Base-by-base conservation (phyloP, 129 eudicot species). In the Apium graveolens region DNA sequence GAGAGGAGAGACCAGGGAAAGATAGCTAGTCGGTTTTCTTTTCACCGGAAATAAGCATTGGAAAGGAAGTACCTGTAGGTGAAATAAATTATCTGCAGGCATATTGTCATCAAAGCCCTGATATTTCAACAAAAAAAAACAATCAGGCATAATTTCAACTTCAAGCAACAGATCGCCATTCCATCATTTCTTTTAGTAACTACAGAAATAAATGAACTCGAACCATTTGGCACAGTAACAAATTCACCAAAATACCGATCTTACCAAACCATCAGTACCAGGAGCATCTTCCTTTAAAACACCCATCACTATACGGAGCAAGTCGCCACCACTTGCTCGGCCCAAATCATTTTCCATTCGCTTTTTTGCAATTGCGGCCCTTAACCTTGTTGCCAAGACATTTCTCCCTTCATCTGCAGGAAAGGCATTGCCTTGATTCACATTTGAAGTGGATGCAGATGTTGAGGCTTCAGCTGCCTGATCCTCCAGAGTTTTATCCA, bases 301-400 rank as follows among this genome's bases (percentile, higher is more conserved):
- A 65, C 92, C 96, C 91, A 91, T 90, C 94, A 95, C 86, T 34
- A 95, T 70, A 76, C 92, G 91, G 83, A 91, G 88, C 78, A 95
- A 76, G 79, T 95, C 96, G 16, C 96, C 99, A 39, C 97, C 92
- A 80, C 85, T 86, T 65, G 89, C 76, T 84, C 85, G 92, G 55
- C 92, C 89, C 32, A 89, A 76, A 76, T 87, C 99, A 83, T 83
- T 89, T 81, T 93, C 98, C 97, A 85, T 89, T 80, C 91, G 93
- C 79, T 95, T 95, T 80, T 88, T 88, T 83, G 97, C 99, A 86
- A 95, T 92, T 76, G 99, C 88, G 42, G 93, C 99, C 82, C 99
- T 86, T 80, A 95, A 89, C 78, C 83, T 91, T 79, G 92, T 89
- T 24, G 99, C 99, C 84, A 95, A 78, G 76, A 90, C 97, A 81